Conservation (phyloP, 176 grass and related monocot genomes). For the sorghum (Sorghum bicolor) region Sorghum_bicolor_NCBIv3 NC_012871.2:639501-640000, state of each 20-base stretch:
- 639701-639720: slow-evolving; percentile 14
- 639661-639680: too few relatives aligned
- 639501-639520: too few relatives aligned
- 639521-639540: too few relatives aligned
- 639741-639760: slow-evolving; percentile 21
- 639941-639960: neutral
- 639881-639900: slow-evolving; percentile 31
- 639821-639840: neutral
- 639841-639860: neutral
- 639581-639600: too few relatives aligned
- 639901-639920: neutral
- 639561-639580: too few relatives aligned
- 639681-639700: neutral
- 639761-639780: neutral
- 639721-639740: slow-evolving; percentile 28
- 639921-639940: slow-evolving; percentile 6
- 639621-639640: too few relatives aligned
- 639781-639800: slow-evolving; percentile 3
- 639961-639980: neutral
- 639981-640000: neutral
- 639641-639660: neutral
- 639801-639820: neutral
- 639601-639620: neutral
- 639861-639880: slow-evolving; percentile 10
- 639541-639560: too few relatives aligned